phyloP scores from a whole-genome alignment of 2,329 filamentous ascomycete species.

The Colletotrichum sp. region DNA sequence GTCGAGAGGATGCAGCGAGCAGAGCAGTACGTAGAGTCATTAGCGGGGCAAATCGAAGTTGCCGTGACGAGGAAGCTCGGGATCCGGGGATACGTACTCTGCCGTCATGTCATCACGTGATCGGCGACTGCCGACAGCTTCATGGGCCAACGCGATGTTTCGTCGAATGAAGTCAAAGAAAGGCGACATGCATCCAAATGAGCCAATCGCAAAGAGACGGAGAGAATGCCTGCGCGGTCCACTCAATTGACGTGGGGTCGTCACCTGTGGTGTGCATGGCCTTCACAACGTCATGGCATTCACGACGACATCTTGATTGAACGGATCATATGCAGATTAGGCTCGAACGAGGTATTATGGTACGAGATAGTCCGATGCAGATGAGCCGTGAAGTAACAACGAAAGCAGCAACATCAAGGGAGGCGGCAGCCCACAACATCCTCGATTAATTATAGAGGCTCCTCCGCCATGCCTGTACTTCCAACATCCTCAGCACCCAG shows the following conservation, averaged over 20 bases:
- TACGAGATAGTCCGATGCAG: slow-evolving; percentile 20
- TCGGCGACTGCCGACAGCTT: slow-evolving; percentile 21
- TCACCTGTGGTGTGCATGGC: background rate
- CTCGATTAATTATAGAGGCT: slow-evolving; percentile 29
- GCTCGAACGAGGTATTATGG: slow-evolving; percentile 18
- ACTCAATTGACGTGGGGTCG: background rate
- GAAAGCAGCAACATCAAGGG: background rate
- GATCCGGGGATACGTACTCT: slow-evolving; percentile 1
- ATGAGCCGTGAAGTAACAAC: slow-evolving; percentile 10
- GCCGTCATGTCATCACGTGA: background rate
- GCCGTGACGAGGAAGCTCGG: slow-evolving; percentile 29
- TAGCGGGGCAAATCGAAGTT: slow-evolving; percentile 37
- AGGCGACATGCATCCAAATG: background rate
- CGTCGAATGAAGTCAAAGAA: background rate
- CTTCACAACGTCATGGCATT: background rate
- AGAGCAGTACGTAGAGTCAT: slow-evolving; percentile 37
- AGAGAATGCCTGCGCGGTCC: background rate
- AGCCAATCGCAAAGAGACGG: background rate
- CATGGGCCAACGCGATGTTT: slow-evolving; percentile 12
- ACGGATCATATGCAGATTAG: slow-evolving; percentile 20
- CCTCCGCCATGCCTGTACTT: slow-evolving; percentile 27
- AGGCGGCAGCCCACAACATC: slow-evolving; percentile 19
- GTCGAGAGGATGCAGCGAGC: slow-evolving; percentile 34
- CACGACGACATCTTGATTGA: background rate
- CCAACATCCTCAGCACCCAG: slow-evolving; percentile 2